Conservation (phyloP, 345 rosid genomes). For the Cardamine chenopodiifolia region DNA sequence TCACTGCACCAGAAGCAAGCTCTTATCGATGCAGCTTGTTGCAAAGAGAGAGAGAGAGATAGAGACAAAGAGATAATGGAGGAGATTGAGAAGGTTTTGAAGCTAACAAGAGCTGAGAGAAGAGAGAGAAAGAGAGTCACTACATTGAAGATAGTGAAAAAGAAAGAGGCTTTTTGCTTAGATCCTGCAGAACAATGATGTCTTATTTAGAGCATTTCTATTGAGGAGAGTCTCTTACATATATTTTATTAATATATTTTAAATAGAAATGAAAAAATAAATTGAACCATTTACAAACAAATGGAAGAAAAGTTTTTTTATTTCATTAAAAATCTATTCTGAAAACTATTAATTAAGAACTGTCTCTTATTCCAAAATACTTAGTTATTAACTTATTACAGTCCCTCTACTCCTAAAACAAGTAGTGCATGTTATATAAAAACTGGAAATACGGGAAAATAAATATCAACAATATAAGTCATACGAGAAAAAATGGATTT, state of each 20-base stretch:
- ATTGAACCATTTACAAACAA: no score
- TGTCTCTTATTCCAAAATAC: no score
- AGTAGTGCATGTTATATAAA: neutral
- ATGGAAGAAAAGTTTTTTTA: no score
- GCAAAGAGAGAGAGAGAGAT: neutral
- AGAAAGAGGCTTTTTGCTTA: constrained; percentile 31
- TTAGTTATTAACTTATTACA: neutral
- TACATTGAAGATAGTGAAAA: constrained; percentile 38
- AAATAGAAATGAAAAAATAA: no score
- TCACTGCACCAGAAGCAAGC: constrained; percentile 17
- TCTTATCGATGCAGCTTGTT: constrained; percentile 16
- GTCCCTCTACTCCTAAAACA: constrained; percentile 9
- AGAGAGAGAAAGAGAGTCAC: constrained; percentile 38
- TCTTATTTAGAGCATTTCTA: no score
- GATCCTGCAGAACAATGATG: constrained; percentile 38
- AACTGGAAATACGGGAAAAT: neutral
- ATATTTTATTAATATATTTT: no score
- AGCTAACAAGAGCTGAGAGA: constrained; percentile 25
- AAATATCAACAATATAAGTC: neutral
- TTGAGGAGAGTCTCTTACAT: no score
- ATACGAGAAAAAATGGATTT: neutral
- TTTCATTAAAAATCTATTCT: no score
- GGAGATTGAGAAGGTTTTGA: constrained; percentile 21
- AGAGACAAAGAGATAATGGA: neutral
- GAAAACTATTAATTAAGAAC: no score